These are phyloP conservation scores for Alternaria sp. DNA, from an alignment of 2,329 filamentous ascomycete species.

Conservation along the genomic window DNA sequence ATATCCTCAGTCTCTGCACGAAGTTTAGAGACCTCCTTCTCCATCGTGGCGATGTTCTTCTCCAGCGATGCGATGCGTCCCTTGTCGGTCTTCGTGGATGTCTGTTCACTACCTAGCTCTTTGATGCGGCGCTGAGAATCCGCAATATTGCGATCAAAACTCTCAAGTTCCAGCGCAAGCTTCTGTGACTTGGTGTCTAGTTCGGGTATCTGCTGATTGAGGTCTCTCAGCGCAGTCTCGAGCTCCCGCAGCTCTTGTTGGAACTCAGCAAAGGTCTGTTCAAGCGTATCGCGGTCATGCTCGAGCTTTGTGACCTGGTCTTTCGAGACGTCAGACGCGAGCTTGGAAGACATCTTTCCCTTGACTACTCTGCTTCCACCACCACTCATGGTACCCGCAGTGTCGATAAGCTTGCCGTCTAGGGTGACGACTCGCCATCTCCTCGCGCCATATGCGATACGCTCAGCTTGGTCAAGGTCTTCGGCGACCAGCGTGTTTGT, in stretches of 20 bases:
- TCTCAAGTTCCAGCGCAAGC: slow-evolving; percentile 85
- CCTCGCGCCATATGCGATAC: slow-evolving; percentile 92
- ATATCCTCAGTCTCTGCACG: slow-evolving; percentile 85
- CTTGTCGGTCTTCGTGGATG: slow-evolving; percentile 81
- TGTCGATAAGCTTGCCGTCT: slow-evolving; percentile 94
- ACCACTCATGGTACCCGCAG: slow-evolving; percentile 98
- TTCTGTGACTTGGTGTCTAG: slow-evolving; percentile 93
- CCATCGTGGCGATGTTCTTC: slow-evolving; percentile 76
- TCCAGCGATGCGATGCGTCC: slow-evolving; percentile 73
- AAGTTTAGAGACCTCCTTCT: slow-evolving; percentile 79
- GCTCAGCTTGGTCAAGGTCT: slow-evolving; percentile 93
- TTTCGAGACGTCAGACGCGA: slow-evolving; percentile 83
- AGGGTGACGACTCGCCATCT: slow-evolving; percentile 97
- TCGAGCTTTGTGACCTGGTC: slow-evolving; percentile 91
- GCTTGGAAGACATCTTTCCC: slow-evolving; percentile 96
- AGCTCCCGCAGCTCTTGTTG: slow-evolving; percentile 83
- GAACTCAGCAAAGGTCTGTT: slow-evolving; percentile 82
- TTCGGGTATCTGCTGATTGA: slow-evolving; percentile 79
- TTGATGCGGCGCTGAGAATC: slow-evolving; percentile 86
- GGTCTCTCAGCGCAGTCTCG: slow-evolving; percentile 72
- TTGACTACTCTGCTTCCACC: slow-evolving; percentile 89
- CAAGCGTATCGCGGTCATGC: slow-evolving; percentile 81
- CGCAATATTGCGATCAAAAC: slow-evolving; percentile 79
- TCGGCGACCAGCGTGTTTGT: slow-evolving; percentile 94
- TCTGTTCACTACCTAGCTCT: slow-evolving; percentile 81